Evolutionary conservation across 2,329 filamentous ascomycete species (phyloP).

Genomic region (Huntiella omanensis): DNA sequence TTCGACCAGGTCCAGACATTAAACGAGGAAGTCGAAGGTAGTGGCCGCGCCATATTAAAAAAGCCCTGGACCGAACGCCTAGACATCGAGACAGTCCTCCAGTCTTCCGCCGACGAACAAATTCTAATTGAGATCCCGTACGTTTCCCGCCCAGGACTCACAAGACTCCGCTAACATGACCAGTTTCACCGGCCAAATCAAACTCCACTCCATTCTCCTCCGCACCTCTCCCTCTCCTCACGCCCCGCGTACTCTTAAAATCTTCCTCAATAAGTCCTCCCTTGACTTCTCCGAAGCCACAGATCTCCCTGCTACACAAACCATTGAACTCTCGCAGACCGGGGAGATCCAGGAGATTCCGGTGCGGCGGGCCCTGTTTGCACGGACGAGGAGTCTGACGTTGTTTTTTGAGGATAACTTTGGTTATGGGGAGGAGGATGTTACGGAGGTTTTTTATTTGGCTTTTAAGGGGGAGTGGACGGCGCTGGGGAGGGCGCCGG

Average conservation of each 20-base stretch:
- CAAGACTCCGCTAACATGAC: constrained; percentile 2
- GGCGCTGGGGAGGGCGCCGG: constrained; percentile 50
- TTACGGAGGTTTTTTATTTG: constrained; percentile 61
- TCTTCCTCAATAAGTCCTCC: constrained; percentile 74
- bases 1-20: constrained; percentile 71
- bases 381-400: constrained; percentile 60
- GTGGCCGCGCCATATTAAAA: constrained; percentile 57
- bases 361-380: constrained; percentile 76
- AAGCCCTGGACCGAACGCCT: constrained; percentile 85
- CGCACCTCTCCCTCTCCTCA: constrained; percentile 53
- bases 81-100: constrained; percentile 51
- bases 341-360: constrained; percentile 71
- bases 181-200: constrained; percentile 85
- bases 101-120: constrained; percentile 80
- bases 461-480: constrained; percentile 94
- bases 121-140: constrained; percentile 83
- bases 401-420: constrained; percentile 92
- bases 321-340: constrained; percentile 57
- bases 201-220: constrained; percentile 74
- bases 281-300: constrained; percentile 67
- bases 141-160: constrained; percentile 18
- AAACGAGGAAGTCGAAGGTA: constrained; percentile 54
- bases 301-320: constrained; percentile 53
- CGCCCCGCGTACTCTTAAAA: constrained; percentile 65
- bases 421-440: constrained; percentile 58